Percentiles rank a stretch among this genome's conserved stretches.
These are phyloP conservation scores for Lumnitzera racemosa DNA, from an alignment of 345 rosid species.

Conservation along the genomic window DNA sequence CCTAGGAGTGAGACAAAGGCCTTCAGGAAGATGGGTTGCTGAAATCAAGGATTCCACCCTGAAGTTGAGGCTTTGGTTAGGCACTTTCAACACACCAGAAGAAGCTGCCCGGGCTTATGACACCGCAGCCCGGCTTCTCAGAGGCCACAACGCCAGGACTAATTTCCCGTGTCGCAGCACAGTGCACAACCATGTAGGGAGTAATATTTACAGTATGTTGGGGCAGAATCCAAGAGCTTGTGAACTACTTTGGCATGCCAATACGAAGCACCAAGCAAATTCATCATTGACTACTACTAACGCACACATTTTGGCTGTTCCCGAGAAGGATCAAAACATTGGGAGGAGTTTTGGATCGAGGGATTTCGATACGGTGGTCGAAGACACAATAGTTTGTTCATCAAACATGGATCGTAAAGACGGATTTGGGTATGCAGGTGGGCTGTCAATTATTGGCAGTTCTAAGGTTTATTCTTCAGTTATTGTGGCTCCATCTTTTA, in stretches of 20 bases:
- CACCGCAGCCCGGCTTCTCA: constrained; percentile 34
- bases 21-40: constrained; percentile 58
- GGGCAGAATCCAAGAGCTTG: constrained; percentile 24
- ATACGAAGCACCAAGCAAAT: constrained; percentile 30
- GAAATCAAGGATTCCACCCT: constrained; percentile 48
- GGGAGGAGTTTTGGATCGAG: not conserved
- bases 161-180: constrained; percentile 20
- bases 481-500: constrained; percentile 45
- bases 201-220: not conserved
- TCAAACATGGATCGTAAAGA: constrained; percentile 3
- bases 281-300: constrained; percentile 4
- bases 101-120: constrained; percentile 51
- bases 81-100: constrained; percentile 39
- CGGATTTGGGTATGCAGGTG: not conserved
- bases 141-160: constrained; percentile 44
- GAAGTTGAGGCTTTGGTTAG: constrained; percentile 53
- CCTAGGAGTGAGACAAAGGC: constrained; percentile 53
- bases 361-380: constrained; percentile 19
- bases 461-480: constrained; percentile 60
- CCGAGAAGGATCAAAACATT: not conserved
- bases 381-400: constrained; percentile 34
- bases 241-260: constrained; percentile 26
- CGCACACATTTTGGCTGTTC: not conserved
- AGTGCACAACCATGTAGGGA: not conserved
- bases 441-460: constrained; percentile 22